phyloP scores from a whole-genome alignment of 768 basidiomycete species.

The Daedaleopsis nitida region DNA sequence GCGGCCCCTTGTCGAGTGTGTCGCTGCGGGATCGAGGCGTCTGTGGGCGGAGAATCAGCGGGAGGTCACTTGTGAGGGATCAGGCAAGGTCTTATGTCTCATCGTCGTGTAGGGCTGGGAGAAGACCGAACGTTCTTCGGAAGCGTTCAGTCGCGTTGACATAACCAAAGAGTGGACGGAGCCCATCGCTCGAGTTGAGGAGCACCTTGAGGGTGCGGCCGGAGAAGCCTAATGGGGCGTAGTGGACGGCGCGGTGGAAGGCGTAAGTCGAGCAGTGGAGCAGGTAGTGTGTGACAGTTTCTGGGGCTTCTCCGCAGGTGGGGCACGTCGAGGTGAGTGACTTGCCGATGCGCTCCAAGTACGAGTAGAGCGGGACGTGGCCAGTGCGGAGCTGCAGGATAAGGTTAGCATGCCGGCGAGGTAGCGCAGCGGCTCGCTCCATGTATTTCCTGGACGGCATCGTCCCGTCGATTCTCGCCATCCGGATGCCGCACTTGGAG shows the following conservation, averaged over 20 bases:
- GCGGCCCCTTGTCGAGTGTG: too few species aligned
- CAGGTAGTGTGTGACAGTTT: constrained; percentile 21
- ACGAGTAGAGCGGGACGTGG: constrained; percentile 32
- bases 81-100: too few species aligned
- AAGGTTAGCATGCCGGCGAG: constrained; percentile 10
- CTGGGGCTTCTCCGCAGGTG: constrained; percentile 1
- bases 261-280: constrained; percentile 15
- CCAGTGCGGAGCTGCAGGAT: constrained; percentile 34
- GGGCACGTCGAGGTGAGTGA: constrained; percentile 18
- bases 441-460: not conserved
- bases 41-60: too few species aligned
- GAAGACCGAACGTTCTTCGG: too few species aligned
- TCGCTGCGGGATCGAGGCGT: too few species aligned
- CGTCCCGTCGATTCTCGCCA: not conserved
- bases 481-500: not conserved
- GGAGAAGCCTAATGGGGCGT: not conserved
- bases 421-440: not conserved
- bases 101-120: too few species aligned
- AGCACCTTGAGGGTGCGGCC: too few species aligned
- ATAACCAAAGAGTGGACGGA: not conserved
- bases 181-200: too few species aligned
- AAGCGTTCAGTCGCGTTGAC: too few species aligned
- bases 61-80: too few species aligned
- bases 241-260: not conserved
- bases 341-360: too few species aligned